Evolutionary conservation across 495 filamentous ascomycete genomes (phyloP), one percentile per base, ranked within the genome.

Genomic region (Talaromyces trachyspermus): DNA sequence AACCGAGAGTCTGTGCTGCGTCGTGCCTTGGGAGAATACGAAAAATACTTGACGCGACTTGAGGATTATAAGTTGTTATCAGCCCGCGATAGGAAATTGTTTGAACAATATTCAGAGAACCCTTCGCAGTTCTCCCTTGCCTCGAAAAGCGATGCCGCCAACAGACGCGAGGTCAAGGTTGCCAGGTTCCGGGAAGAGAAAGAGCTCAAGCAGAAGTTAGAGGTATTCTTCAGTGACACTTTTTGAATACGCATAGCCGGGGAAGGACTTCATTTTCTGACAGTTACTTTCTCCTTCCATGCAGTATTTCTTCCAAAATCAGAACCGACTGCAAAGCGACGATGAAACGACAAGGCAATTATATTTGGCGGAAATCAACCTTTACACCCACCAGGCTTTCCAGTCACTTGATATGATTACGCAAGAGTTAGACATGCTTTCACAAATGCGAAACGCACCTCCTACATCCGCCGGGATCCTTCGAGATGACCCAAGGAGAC

Each of bases 171-270:
- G 45, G 77, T 81, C 26, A 98, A 98, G 60, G 92, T 98, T 48
- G 76, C 78, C 23, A 79, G 88, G 49, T 96, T 90, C 64, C 81
- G 79, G 59, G 73, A 83, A 46, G 94, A 96, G 55, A 95, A 92
- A 52, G 84, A 88, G 43, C 65, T 98, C 32, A 92, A 91, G 59
- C 68, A 77, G 51, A 89, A 86, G 62, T 72, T 98, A 15, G 85
- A 89, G 74, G 84, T 84, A 57, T n/a, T 14, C 17, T 27, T 5
- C 22, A 26, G n/a, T 17, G n/a, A n/a, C n/a, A n/a, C n/a, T n/a
- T n/a, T n/a, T n/a, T n/a, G n/a, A n/a, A n/a, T n/a, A n/a, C n/a
- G n/a, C n/a, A n/a, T 23, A 29, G 15, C 24, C 11, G 14, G 5
- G 15, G 8, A 20, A 60, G 53, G 27, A 22, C 0, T 24, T 26